A percentile compares a stretch with the other conserved stretches of the same genome.
Conservation (phyloP, 2,329 filamentous ascomycete genomes). For the Aspergillus quadricinctus region DNA sequence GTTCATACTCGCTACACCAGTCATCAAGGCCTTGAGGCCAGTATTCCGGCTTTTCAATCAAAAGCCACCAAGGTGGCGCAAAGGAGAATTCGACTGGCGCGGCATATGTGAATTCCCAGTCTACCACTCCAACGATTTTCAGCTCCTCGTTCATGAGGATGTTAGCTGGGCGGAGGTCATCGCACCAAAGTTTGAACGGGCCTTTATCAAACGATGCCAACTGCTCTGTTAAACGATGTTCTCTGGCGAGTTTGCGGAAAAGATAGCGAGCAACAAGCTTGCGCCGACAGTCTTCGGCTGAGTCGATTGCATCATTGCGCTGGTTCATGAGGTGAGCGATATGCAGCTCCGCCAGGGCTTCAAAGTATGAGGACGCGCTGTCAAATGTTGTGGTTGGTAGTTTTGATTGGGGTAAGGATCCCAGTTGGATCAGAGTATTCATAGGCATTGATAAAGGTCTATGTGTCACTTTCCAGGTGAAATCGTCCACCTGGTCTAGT, state of each 20-base stretch:
- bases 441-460: slow-evolving; percentile 42
- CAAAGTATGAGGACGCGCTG: slow-evolving; percentile 35
- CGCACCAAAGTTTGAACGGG: slow-evolving; percentile 21
- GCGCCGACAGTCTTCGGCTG: slow-evolving; percentile 17
- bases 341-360: slow-evolving; percentile 39
- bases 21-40: slow-evolving; percentile 17
- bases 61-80: slow-evolving; percentile 21
- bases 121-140: slow-evolving; percentile 14
- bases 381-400: slow-evolving; percentile 18
- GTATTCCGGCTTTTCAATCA: slow-evolving; percentile 19
- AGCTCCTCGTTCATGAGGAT: slow-evolving; percentile 11
- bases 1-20: slow-evolving; percentile 11
- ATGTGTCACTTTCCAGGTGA: slow-evolving; percentile 20
- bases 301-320: slow-evolving; percentile 34
- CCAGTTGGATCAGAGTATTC: slow-evolving; percentile 32
- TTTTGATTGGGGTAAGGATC: slow-evolving; percentile 12
- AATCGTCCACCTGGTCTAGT: slow-evolving; percentile 22
- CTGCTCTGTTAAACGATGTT: slow-evolving; percentile 13
- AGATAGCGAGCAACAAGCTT: slow-evolving; percentile 18
- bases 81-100: slow-evolving; percentile 17
- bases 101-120: slow-evolving; percentile 23
- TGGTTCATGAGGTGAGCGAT: slow-evolving; percentile 37
- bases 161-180: slow-evolving; percentile 19
- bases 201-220: slow-evolving; percentile 13
- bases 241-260: slow-evolving; percentile 16